phyloP scores from a whole-genome alignment of 2,329 filamentous ascomycete species.

The Ploettnerulaceae sp. region DNA sequence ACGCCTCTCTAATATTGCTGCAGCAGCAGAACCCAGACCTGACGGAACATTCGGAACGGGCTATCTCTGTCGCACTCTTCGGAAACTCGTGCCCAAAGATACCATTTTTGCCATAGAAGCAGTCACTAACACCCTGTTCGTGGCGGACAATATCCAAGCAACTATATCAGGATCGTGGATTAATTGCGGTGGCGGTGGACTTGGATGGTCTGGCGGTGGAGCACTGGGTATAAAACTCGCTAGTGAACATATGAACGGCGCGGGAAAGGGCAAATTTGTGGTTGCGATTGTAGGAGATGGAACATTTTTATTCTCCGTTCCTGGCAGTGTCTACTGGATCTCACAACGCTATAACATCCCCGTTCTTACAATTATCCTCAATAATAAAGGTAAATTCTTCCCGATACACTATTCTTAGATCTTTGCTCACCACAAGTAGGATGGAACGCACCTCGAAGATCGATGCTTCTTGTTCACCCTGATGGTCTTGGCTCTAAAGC shows the following conservation, averaged over 20 bases:
- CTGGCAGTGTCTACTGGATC: slow-evolving; percentile 65
- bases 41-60: slow-evolving; percentile 51
- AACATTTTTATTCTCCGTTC: slow-evolving; percentile 61
- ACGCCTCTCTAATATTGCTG: slow-evolving; percentile 54
- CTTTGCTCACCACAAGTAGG: no score
- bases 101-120: slow-evolving; percentile 76
- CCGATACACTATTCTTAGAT: not conserved
- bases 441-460: slow-evolving; percentile 62
- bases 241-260: slow-evolving; percentile 42
- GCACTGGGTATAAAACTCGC: slow-evolving; percentile 75
- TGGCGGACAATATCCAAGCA: slow-evolving; percentile 67
- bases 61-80: slow-evolving; percentile 46
- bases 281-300: slow-evolving; percentile 64
- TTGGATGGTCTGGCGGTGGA: slow-evolving; percentile 75
- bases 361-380: slow-evolving; percentile 60
- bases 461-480: slow-evolving; percentile 60
- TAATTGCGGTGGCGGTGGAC: slow-evolving; percentile 75
- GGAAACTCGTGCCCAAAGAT: slow-evolving; percentile 52
- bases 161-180: slow-evolving; percentile 69
- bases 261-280: slow-evolving; percentile 52
- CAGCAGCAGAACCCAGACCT: slow-evolving; percentile 50
- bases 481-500: slow-evolving; percentile 57
- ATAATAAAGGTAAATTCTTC: slow-evolving; percentile 50
- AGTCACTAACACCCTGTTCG: slow-evolving; percentile 64
- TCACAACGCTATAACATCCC: slow-evolving; percentile 61